Percentiles rank a stretch among this genome's conserved stretches.
Conservation (phyloP, 768 basidiomycete genomes). For the Pholiota molesta region DNA sequence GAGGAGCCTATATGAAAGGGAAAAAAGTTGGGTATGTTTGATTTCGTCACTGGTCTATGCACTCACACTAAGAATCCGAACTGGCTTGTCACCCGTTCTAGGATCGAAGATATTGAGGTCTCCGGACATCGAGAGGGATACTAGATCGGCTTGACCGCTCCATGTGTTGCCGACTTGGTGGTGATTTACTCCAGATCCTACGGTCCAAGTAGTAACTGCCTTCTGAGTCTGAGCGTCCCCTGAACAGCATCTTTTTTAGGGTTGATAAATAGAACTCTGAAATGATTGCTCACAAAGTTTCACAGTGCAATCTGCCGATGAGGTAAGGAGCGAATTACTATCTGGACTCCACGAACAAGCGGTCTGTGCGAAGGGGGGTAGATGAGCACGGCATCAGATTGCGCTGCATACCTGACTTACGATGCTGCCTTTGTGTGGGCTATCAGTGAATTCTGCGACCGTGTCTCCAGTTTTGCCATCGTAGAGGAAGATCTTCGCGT, state of each 20-base stretch:
- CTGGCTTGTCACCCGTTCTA: constrained; percentile 60
- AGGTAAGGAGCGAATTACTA: constrained; percentile 74
- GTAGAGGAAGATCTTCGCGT: constrained; percentile 85
- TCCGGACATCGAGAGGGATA: constrained; percentile 84
- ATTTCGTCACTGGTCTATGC: neutral
- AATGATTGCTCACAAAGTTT: constrained; percentile 68
- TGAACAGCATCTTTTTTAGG: constrained; percentile 27
- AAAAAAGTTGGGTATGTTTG: neutral
- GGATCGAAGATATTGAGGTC: constrained; percentile 83
- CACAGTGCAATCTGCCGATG: constrained; percentile 85
- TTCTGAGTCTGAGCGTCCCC: constrained; percentile 84
- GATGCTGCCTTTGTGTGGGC: constrained; percentile 73
- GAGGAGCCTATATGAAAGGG: constrained; percentile 60
- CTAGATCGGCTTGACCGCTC: constrained; percentile 69
- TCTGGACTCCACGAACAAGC: constrained; percentile 82
- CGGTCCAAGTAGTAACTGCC: constrained; percentile 64
- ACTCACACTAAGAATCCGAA: constrained; percentile 63
- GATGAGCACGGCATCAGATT: neutral
- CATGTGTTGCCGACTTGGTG: constrained; percentile 94
- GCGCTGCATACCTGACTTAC: constrained; percentile 47
- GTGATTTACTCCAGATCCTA: constrained; percentile 72
- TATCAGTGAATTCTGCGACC: constrained; percentile 66
- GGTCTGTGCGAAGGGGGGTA: constrained; percentile 43
- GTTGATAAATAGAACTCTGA: neutral
- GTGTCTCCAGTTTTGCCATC: constrained; percentile 90